These are phyloP conservation scores for Candida glaebosa DNA, from an alignment of 805 yeast species.

Conservation along the genomic window DNA sequence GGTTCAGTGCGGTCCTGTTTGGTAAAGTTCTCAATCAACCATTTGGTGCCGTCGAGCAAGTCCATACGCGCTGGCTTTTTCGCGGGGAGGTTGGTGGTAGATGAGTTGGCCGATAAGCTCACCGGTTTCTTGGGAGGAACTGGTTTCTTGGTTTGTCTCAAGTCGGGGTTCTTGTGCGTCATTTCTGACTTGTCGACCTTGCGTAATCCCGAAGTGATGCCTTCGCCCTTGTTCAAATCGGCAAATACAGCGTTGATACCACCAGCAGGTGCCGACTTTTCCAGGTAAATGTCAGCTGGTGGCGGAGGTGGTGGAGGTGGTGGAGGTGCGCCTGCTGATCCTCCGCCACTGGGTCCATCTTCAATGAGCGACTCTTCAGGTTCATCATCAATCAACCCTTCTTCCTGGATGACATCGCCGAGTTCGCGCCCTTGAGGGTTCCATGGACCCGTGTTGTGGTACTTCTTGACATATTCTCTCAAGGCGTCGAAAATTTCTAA, in stretches of 20 bases:
- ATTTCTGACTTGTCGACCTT: constrained; percentile 91
- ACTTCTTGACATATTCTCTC: constrained; percentile 68
- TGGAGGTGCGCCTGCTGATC: constrained; percentile 55
- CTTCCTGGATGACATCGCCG: constrained; percentile 39
- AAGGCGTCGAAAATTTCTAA: constrained; percentile 64
- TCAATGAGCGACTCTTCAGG: constrained; percentile 13
- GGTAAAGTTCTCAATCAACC: constrained; percentile 82
- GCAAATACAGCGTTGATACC: constrained; percentile 90
- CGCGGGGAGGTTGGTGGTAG: constrained; percentile 34
- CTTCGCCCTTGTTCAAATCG: constrained; percentile 83
- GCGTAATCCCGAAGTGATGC: constrained; percentile 78
- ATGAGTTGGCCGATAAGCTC: constrained; percentile 39
- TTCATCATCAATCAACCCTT: constrained; percentile 12
- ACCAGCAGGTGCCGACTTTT: constrained; percentile 19
- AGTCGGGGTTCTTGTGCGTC: constrained; percentile 88
- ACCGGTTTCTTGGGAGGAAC: constrained; percentile 82
- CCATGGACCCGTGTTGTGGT: constrained; percentile 90
- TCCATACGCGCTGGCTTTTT: constrained; percentile 53
- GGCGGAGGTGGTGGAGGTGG: constrained; percentile 94
- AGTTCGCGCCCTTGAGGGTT: constrained; percentile 55
- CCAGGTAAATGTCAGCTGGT: constrained; percentile 66
- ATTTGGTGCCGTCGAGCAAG: constrained; percentile 73
- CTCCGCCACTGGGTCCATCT: constrained; percentile 30
- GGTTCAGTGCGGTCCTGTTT: constrained; percentile 50
- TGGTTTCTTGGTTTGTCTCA: constrained; percentile 68